Evolutionary conservation across 192 early-diverging fungal genomes (phyloP).

Genomic region (Backusella mclennaniae): DNA sequence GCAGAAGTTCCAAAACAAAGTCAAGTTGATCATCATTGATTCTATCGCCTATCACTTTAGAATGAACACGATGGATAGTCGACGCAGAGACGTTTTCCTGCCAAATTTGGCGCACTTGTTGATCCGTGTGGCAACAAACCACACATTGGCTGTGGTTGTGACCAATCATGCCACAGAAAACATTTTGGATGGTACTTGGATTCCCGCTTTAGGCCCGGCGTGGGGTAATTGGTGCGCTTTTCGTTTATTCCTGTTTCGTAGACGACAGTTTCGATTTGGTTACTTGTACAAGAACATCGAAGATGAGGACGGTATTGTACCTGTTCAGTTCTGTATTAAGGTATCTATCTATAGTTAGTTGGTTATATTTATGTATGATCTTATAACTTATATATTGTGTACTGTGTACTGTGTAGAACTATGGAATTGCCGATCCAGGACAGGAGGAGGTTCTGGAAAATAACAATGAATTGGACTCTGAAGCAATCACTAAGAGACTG

Average conservation of each 20-base stretch:
- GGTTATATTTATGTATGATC: background rate
- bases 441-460: background rate
- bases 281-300: background rate
- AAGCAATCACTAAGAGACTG: background rate
- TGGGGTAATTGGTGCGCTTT: constrained; percentile 12
- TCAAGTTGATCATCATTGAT: constrained; percentile 20
- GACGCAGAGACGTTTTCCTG: background rate
- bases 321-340: background rate
- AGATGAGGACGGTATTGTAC: background rate
- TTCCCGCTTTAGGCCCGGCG: background rate
- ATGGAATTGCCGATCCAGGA: background rate
- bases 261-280: background rate
- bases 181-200: background rate
- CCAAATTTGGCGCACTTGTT: constrained; percentile 2
- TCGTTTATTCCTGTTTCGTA: constrained; percentile 15
- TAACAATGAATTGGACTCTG: background rate
- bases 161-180: constrained; percentile 13
- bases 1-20: background rate
- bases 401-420: background rate
- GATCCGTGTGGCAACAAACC: background rate
- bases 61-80: background rate
- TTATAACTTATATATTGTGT: background rate
- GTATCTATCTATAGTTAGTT: background rate
- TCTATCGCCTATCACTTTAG: constrained; percentile 17
- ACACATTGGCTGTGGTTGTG: constrained; percentile 12